These are phyloP conservation scores for Lojkania enalia DNA, from an alignment of 2,329 filamentous ascomycete genomes.

Conservation along the genomic window DNA sequence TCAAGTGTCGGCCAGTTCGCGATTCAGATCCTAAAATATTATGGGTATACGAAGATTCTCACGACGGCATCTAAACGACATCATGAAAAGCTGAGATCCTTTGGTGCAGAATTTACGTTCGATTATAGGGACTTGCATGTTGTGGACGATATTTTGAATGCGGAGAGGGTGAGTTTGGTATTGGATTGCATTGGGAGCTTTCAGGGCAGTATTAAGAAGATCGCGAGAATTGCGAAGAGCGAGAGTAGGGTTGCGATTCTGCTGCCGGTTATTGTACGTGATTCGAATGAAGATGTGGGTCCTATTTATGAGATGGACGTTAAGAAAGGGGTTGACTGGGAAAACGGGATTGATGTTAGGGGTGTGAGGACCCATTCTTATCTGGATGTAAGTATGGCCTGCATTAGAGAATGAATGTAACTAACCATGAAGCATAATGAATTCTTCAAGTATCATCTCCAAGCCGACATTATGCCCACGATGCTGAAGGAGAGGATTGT, in stretches of 20 bases:
- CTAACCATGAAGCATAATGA: constrained; percentile 51
- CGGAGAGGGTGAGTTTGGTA: constrained; percentile 23
- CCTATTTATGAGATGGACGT: constrained; percentile 62
- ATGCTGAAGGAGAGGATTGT: constrained; percentile 48
- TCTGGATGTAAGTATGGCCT: constrained; percentile 45
- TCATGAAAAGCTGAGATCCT: constrained; percentile 40
- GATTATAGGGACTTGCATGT: constrained; percentile 45
- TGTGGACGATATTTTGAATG: constrained; percentile 32
- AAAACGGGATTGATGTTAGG: constrained; percentile 54
- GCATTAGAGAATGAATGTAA: not conserved
- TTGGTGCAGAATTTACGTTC: constrained; percentile 47
- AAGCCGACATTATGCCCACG: constrained; percentile 58
- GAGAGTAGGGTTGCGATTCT: constrained; percentile 61
- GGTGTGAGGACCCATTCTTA: constrained; percentile 63
- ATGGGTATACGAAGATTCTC: constrained; percentile 47
- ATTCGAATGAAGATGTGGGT: constrained; percentile 52
- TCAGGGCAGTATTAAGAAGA: constrained; percentile 31
- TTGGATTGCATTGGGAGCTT: constrained; percentile 41
- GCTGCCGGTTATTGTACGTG: constrained; percentile 61
- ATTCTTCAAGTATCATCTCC: constrained; percentile 58
- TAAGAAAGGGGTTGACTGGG: constrained; percentile 52
- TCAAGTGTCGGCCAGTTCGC: constrained; percentile 49
- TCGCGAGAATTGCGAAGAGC: constrained; percentile 55
- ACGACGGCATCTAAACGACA: constrained; percentile 45
- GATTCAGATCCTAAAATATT: constrained; percentile 48